phyloP scores from a whole-genome alignment of 495 filamentous ascomycete species.

The Lophiotrema nucula region DNA sequence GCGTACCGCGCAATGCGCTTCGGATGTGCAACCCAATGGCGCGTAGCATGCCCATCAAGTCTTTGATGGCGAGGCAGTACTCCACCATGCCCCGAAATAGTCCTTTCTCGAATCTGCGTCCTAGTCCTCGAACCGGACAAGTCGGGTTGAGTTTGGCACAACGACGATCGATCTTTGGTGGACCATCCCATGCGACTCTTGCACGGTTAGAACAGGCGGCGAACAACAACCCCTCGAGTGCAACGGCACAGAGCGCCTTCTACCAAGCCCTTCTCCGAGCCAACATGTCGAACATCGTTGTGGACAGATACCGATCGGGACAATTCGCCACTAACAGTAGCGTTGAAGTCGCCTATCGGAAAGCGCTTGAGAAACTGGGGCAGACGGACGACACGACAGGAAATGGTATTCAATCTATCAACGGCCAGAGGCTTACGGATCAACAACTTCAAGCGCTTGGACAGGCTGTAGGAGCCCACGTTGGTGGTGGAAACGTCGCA shows the following conservation, averaged over 20 bases:
- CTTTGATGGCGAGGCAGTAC: constrained; percentile 24
- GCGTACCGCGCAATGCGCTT: constrained; percentile 28
- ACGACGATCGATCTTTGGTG: constrained; percentile 52
- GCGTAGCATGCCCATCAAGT: constrained; percentile 16
- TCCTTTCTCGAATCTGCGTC: constrained; percentile 18
- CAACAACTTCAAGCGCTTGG: constrained; percentile 76
- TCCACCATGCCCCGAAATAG: constrained; percentile 23
- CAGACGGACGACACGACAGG: constrained; percentile 49
- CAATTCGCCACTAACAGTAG: constrained; percentile 75
- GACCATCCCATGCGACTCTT: constrained; percentile 56
- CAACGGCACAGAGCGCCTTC: constrained; percentile 85
- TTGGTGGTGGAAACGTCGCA: constrained; percentile 64
- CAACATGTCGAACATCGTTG: constrained; percentile 86
- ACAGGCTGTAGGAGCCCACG: constrained; percentile 79
- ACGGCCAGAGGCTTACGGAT: constrained; percentile 47
- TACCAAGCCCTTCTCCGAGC: constrained; percentile 87
- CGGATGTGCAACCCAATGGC: constrained; percentile 28
- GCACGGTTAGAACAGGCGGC: constrained; percentile 81
- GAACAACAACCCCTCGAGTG: constrained; percentile 84
- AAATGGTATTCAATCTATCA: constrained; percentile 24
- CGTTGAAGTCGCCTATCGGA: constrained; percentile 70
- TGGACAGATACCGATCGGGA: constrained; percentile 83
- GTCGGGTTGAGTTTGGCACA: constrained; percentile 31
- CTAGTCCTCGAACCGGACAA: constrained; percentile 14
- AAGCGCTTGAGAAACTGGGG: constrained; percentile 68